Base-by-base conservation (phyloP, 805 yeast species). In the Hanseniaspora clermontiae region DNA sequence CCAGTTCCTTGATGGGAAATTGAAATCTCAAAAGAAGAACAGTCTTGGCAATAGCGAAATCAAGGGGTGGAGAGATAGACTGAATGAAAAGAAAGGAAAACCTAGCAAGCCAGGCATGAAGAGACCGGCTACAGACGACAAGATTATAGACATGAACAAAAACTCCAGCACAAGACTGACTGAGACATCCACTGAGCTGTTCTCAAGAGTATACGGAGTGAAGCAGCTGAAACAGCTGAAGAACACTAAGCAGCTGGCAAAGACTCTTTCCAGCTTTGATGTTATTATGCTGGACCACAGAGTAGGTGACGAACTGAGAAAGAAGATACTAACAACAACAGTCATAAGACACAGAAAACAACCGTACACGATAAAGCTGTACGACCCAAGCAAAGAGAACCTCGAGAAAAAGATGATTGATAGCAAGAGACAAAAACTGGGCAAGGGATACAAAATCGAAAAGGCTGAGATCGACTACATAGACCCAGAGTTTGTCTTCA, bases 401-500 rank as follows among this genome's bases (percentile, higher is more conserved):
- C 36, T 38, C 1, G 51, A 56, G 17, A 56, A 56, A 27, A 49
- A 40, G 12, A 10, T 45, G 32, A 50, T 43, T 17, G 49, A 50
- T 29, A 20, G 14, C n/a, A 45, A 56, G n/a, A 49, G 50, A 38
- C 58, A 56, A 24, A 56, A 50, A 15, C 31, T 43, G 31, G 57
- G 57, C 15, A 53, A 53, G n/a, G 46, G 54, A 27, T 48, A 19
- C 29, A 57, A 51, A 14, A 40, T 57, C 2, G 53, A 57, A 34
- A 57, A 57, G 29, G 75, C 74, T 51, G 71, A 76, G 27, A 64
- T 79, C 37, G 74, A 72, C 50, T 77, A 75, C n/a, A 39, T 57
- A 59, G 93, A 87, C 60, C 76, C 85, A 0, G 73, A 74, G 47
- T 84, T 78, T 62, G 80, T 87, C 2, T 72, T 74, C 58, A 75